Conservation (phyloP, 139 green algal species). For the Picochlorum sp. region DNA sequence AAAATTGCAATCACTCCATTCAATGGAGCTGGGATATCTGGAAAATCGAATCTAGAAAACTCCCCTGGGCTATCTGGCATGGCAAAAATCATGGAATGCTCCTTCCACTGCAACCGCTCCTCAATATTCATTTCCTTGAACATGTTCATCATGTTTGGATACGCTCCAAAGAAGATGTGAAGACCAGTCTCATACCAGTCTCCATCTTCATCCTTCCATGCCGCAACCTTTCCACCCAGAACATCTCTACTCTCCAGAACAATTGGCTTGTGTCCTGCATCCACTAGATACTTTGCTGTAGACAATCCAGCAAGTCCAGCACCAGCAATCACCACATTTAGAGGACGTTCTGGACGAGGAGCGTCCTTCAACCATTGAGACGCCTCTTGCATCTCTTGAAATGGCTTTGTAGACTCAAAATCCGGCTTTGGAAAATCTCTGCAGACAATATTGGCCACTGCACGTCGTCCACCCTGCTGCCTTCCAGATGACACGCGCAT, state of each 20-base stretch:
- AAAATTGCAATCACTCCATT: slow-evolving; percentile 92
- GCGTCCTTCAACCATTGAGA: slow-evolving; percentile 46
- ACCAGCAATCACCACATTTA: slow-evolving; percentile 72
- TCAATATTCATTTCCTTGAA: slow-evolving; percentile 89
- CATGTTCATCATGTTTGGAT: slow-evolving; percentile 98
- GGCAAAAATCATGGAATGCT: slow-evolving; percentile 95
- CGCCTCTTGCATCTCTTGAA: slow-evolving; percentile 58
- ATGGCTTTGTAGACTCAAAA: slow-evolving; percentile 54
- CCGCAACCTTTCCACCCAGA: slow-evolving; percentile 89
- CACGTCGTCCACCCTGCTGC: neutral
- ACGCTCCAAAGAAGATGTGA: slow-evolving; percentile 98
- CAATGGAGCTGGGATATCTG: slow-evolving; percentile 84
- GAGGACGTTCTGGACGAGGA: slow-evolving; percentile 56
- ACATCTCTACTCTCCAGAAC: slow-evolving; percentile 84
- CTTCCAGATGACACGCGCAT: too few species aligned
- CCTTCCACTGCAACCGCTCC: slow-evolving; percentile 87
- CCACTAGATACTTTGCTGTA: slow-evolving; percentile 84
- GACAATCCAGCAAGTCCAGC: slow-evolving; percentile 82
- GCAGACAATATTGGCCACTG: neutral
- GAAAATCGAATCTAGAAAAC: slow-evolving; percentile 98
- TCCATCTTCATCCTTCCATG: slow-evolving; percentile 90
- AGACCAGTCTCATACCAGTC: slow-evolving; percentile 93
- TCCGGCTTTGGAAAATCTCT: slow-evolving; percentile 70
- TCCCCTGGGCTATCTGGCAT: slow-evolving; percentile 83
- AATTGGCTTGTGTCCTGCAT: slow-evolving; percentile 84